Evolutionary conservation across 495 filamentous ascomycete species (phyloP).

Genomic region (Neurospora intermedia): DNA sequence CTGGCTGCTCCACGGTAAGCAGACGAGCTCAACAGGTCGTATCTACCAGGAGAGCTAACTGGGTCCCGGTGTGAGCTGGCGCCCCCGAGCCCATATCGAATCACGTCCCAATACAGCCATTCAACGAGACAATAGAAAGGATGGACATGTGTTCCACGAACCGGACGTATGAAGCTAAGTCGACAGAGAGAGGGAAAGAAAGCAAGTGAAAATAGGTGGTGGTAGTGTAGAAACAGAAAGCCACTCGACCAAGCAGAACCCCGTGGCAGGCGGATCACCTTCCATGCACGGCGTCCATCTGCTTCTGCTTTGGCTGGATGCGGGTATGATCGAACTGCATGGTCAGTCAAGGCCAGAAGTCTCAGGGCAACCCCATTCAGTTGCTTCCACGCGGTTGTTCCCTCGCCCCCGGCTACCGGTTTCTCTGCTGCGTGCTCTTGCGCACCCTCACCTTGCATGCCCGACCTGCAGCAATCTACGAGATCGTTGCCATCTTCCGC

Average conservation of each 20-base stretch:
- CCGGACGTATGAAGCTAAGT: background rate
- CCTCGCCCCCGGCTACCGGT: background rate
- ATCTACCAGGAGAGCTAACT: background rate
- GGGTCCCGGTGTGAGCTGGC: background rate
- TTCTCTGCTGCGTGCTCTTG: background rate
- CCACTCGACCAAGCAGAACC: conserved; percentile 11
- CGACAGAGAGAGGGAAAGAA: background rate
- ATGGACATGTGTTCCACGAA: background rate
- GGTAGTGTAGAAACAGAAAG: background rate
- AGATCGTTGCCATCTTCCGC: background rate
- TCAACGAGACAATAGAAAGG: background rate
- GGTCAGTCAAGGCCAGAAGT: background rate
- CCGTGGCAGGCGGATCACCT: background rate
- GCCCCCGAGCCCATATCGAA: background rate
- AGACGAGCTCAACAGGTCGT: background rate
- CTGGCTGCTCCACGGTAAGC: background rate
- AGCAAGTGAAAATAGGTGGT: background rate
- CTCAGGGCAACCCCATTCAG: background rate
- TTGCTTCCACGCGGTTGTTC: background rate
- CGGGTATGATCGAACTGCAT: background rate
- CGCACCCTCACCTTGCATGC: background rate
- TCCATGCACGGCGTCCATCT: background rate
- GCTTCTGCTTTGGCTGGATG: background rate
- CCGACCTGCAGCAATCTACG: background rate
- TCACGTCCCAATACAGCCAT: background rate